phyloP scores from a whole-genome alignment of 129 eudicot genomes.

The Glebionis coronaria region DNA sequence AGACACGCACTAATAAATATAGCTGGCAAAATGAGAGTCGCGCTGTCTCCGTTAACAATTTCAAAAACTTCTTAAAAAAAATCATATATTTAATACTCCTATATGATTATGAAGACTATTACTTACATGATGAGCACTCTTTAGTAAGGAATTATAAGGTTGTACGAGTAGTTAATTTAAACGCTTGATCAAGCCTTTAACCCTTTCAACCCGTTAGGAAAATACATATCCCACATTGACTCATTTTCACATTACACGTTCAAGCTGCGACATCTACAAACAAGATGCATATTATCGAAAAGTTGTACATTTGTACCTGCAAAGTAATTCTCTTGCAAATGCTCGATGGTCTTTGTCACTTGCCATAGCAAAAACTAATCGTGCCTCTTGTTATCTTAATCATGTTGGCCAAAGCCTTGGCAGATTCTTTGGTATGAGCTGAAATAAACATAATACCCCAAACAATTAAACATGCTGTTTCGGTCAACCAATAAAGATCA shows the following conservation, averaged over 20 bases:
- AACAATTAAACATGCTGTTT: neutral
- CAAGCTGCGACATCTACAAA: constrained; percentile 1
- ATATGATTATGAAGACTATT: neutral
- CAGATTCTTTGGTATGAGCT: constrained; percentile 98
- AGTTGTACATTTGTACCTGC: constrained; percentile 59
- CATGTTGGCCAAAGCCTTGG: constrained; percentile 76
- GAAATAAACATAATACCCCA: constrained; percentile 24
- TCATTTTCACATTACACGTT: neutral
- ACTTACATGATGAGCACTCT: neutral
- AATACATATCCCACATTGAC: neutral
- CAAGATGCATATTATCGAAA: neutral
- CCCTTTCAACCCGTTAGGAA: neutral
- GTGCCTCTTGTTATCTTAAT: constrained; percentile 41
- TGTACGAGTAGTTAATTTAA: neutral
- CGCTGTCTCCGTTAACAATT: no score
- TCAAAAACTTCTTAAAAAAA: no score
- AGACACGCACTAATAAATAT: neutral
- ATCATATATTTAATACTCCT: no score
- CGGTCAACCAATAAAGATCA: constrained; percentile 2
- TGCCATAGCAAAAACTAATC: constrained; percentile 84
- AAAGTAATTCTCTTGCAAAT: constrained; percentile 70
- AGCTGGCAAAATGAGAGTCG: neutral
- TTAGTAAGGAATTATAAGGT: no score
- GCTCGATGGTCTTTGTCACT: constrained; percentile 89
- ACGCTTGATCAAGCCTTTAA: neutral